Evolutionary conservation across 2,329 filamentous ascomycete genomes (phyloP).

Genomic region (Aspergillus eucalypticola): DNA sequence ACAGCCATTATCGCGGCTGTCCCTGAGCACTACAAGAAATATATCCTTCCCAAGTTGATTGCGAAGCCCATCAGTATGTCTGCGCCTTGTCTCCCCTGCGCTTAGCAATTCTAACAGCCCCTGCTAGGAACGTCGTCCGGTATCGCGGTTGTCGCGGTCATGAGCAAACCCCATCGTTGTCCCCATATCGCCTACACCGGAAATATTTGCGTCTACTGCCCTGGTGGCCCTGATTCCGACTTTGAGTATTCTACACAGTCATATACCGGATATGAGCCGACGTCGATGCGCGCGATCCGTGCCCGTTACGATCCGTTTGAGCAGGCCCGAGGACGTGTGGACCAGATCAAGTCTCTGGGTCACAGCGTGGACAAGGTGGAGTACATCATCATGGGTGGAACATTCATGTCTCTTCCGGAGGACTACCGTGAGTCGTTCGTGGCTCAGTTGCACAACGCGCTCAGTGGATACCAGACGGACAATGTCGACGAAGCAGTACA

Average conservation of each 20-base stretch:
- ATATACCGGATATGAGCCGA: slow-evolving; percentile 97
- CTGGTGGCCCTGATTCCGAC: slow-evolving; percentile 94
- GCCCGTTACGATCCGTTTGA: slow-evolving; percentile 97
- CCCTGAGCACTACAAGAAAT: slow-evolving; percentile 99
- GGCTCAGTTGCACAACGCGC: slow-evolving; percentile 90
- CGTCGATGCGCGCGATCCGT: slow-evolving; percentile 96
- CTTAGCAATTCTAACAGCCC: slow-evolving; percentile 16
- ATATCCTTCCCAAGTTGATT: slow-evolving; percentile 92
- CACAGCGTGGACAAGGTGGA: slow-evolving; percentile 99
- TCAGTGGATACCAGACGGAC: slow-evolving; percentile 91
- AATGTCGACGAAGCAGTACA: slow-evolving; percentile 95
- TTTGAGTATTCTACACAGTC: slow-evolving; percentile 99
- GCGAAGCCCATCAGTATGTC: slow-evolving; percentile 87
- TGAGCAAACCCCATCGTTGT: slow-evolving; percentile 98
- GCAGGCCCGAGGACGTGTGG: slow-evolving; percentile 90
- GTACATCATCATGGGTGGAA: slow-evolving; percentile 99
- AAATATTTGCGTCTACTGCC: slow-evolving; percentile 98
- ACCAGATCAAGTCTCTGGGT: slow-evolving; percentile 92
- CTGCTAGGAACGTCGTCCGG: slow-evolving; percentile 82
- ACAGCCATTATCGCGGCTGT: slow-evolving; percentile 98
- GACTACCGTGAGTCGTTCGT: slow-evolving; percentile 93
- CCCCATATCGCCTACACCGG: slow-evolving; percentile 98
- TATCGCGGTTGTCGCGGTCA: slow-evolving; percentile 96
- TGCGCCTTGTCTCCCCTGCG: not conserved
- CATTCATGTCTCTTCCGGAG: slow-evolving; percentile 93